Evolutionary conservation across 2,329 filamentous ascomycete genomes (phyloP), one percentile per base, ranked within the genome.

Genomic region (Trichoderma sp.): DNA sequence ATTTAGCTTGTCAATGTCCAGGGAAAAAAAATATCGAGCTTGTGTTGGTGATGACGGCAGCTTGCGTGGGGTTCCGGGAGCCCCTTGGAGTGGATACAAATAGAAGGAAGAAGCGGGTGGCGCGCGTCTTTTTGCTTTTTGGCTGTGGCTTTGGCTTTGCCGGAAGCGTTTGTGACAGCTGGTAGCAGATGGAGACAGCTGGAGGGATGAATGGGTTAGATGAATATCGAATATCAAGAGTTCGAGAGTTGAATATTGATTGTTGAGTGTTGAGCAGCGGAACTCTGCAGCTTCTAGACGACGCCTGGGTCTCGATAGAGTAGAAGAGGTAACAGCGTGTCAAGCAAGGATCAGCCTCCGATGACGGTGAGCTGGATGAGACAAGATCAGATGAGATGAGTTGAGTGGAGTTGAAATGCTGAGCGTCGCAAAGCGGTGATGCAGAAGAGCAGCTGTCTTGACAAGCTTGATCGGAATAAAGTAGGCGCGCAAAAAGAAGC

Each of bases 51-150:
- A 66, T 71, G 68, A 70, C 65, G 66, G 67, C 59, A 72, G 71
- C 66, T 65, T 63, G 67, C 71, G 71, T 71, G 70, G 70, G 70
- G 70, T 71, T 68, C 32, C 57, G 61, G 50, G 47, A 66, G 67
- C 67, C 67, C 67, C 67, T 69, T 69, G 67, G 50, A 59, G 68
- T 68, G 70, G 55, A 61, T 68, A 58, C 70, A 34, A 53, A 43
- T 36, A 39, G 30, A 68, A 62, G 57, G n/a, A 55, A 6, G 17
- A 55, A 55, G 55, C 36, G 47, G 53, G 70, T 63, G 70, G 70
- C 70, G 70, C 70, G 70, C 70, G 70, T 68, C 50, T 58, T 39
- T 36, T 65, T 47, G 26, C 28, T 6, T 58, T 43, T 43, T 43
- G 15, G 36, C 15, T 43, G 15, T 43, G 39, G 39, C 39, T 43